Conservation (phyloP, 2,329 filamentous ascomycete genomes). For the Monosporascus ibericus region DNA sequence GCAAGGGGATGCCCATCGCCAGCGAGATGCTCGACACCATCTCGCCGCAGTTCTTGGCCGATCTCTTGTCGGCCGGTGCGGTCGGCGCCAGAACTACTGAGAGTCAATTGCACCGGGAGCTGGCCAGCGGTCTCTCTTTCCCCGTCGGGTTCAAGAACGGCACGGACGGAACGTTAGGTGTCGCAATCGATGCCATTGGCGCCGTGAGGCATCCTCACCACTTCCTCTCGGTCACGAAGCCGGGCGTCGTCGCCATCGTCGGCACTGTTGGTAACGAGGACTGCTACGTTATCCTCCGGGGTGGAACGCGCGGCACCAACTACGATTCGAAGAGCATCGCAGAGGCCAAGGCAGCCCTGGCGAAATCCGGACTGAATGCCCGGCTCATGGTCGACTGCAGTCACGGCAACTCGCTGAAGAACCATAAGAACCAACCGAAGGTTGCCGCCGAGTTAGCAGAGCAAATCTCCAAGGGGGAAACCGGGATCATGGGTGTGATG, state of each 20-base stretch:
- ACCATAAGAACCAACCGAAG: slow-evolving; percentile 96
- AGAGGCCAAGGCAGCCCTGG: slow-evolving; percentile 73
- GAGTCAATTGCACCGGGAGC: slow-evolving; percentile 88
- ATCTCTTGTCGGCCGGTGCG: slow-evolving; percentile 84
- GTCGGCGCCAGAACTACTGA: slow-evolving; percentile 96
- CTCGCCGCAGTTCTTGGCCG: slow-evolving; percentile 92
- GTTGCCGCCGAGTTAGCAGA: slow-evolving; percentile 76
- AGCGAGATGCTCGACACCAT: slow-evolving; percentile 98
- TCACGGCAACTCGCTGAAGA: slow-evolving; percentile 92
- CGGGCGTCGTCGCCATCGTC: slow-evolving; percentile 89
- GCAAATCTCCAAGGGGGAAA: slow-evolving; percentile 81
- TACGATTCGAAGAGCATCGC: slow-evolving; percentile 81
- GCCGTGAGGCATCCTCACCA: slow-evolving; percentile 89
- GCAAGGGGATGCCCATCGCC: slow-evolving; percentile 90
- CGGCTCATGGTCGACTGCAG: slow-evolving; percentile 97
- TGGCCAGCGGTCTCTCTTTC: slow-evolving; percentile 91
- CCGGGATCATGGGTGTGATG: slow-evolving; percentile 93
- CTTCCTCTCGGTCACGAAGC: slow-evolving; percentile 96
- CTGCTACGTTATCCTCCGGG: slow-evolving; percentile 92
- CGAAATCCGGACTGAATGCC: slow-evolving; percentile 65
- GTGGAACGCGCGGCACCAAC: slow-evolving; percentile 90
- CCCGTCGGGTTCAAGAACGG: slow-evolving; percentile 99
- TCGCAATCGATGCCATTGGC: slow-evolving; percentile 93
- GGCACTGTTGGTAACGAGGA: slow-evolving; percentile 93
- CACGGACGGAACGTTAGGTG: slow-evolving; percentile 82